Percentiles rank a stretch among this genome's conserved stretches.
phyloP scores from a whole-genome alignment of 345 rosid species.

The Aquilaria sinensis region DNA sequence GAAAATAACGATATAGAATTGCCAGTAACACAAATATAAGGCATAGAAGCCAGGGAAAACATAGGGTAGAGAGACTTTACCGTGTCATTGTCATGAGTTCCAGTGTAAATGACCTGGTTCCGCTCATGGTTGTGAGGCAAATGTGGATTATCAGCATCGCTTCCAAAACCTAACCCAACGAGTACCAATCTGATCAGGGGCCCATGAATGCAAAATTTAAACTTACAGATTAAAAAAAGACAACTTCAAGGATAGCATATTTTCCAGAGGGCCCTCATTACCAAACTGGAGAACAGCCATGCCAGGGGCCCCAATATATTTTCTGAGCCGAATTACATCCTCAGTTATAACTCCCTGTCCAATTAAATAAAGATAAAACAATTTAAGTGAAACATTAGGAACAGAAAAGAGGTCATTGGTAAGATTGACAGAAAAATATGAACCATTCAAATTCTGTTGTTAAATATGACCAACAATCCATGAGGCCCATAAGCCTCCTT shows the following conservation, averaged over 20 bases:
- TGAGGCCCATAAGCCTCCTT: too few species aligned
- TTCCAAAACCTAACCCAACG: constrained; percentile 64
- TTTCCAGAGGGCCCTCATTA: constrained; percentile 18
- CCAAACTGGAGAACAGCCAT: constrained; percentile 99
- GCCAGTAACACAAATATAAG: not conserved
- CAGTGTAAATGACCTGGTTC: constrained; percentile 95
- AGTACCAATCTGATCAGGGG: not conserved
- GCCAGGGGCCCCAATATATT: constrained; percentile 93
- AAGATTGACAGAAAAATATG: too few species aligned
- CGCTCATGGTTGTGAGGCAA: constrained; percentile 87
- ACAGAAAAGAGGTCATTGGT: too few species aligned
- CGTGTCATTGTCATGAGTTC: constrained; percentile 97
- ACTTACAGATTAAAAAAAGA: not conserved
- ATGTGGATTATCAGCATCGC: constrained; percentile 80
- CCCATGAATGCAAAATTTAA: not conserved
- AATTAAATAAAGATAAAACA: not conserved
- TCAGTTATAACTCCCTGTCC: constrained; percentile 89
- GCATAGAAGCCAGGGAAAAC: not conserved
- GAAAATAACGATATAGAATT: not conserved
- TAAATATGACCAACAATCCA: too few species aligned
- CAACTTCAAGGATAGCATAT: not conserved
- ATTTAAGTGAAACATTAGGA: not conserved
- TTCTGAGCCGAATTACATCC: constrained; percentile 84
- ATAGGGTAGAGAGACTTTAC: constrained; percentile 28
- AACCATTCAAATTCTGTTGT: too few species aligned